These are phyloP conservation scores for Beauveria asiatica DNA, from an alignment of 2,329 filamentous ascomycete genomes.

Conservation along the genomic window DNA sequence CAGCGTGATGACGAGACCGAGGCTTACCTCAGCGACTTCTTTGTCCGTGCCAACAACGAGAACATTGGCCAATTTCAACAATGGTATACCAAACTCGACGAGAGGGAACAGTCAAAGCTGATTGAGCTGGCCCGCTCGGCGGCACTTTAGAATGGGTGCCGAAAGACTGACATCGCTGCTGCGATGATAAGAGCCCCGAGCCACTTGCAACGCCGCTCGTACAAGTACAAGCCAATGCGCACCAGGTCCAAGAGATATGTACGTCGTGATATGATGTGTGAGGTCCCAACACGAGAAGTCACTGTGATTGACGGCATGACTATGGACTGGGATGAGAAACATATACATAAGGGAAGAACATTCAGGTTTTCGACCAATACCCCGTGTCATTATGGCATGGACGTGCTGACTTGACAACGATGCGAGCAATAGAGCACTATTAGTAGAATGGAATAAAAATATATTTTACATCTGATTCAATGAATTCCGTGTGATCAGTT, in stretches of 20 bases:
- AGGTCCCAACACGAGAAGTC: background rate
- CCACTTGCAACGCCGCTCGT: background rate
- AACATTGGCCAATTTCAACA: slow-evolving; percentile 47
- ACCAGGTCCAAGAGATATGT: background rate
- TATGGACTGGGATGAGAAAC: background rate
- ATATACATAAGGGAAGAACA: background rate
- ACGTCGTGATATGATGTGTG: background rate
- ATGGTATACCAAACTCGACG: slow-evolving; percentile 48
- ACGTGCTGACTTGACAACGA: background rate
- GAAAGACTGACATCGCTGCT: background rate
- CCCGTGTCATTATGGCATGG: background rate
- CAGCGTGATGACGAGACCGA: slow-evolving; percentile 87
- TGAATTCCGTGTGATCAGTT: too few species aligned
- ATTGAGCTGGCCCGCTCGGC: slow-evolving; percentile 39
- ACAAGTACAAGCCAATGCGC: background rate
- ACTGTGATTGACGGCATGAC: background rate
- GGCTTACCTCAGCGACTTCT: slow-evolving; percentile 74
- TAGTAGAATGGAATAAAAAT: background rate
- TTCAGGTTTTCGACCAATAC: background rate
- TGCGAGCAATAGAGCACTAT: background rate
- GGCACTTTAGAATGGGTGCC: slow-evolving; percentile 19
- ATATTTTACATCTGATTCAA: background rate
- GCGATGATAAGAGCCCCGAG: background rate
- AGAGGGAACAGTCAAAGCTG: slow-evolving; percentile 48
- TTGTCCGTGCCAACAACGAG: slow-evolving; percentile 50